Percentiles rank a stretch among this genome's conserved stretches.
phyloP scores from a whole-genome alignment of 768 basidiomycete species.

The Cystobasidium tubakii region DNA sequence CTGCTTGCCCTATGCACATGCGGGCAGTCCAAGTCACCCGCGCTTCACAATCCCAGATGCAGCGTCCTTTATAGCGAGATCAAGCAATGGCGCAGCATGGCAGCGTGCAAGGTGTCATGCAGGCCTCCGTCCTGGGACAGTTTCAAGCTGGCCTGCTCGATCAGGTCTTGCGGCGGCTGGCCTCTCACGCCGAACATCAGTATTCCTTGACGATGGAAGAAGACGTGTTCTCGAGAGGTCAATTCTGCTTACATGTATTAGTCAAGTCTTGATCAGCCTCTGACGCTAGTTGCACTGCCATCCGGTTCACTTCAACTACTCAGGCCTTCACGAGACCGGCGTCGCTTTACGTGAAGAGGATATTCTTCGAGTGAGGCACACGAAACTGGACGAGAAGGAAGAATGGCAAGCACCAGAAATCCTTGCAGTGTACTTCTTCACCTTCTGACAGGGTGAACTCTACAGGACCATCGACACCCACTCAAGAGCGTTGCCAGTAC shows the following conservation, averaged over 20 bases:
- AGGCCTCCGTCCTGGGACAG: constrained; percentile 24
- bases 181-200: constrained; percentile 12
- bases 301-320: no score
- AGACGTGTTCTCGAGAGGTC: constrained; percentile 16
- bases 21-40: background rate
- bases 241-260: no score
- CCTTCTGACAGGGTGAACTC: no score
- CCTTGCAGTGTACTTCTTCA: no score
- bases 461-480: constrained; percentile 7
- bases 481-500: background rate
- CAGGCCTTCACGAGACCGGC: constrained; percentile 2
- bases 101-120: constrained; percentile 20
- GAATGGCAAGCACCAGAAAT: background rate
- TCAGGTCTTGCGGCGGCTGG: constrained; percentile 15
- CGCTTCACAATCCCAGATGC: background rate
- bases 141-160: constrained; percentile 14
- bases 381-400: constrained; percentile 1
- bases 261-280: no score
- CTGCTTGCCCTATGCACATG: background rate
- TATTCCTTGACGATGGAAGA: background rate
- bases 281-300: background rate
- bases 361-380: background rate
- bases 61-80: background rate
- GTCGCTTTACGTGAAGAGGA: constrained; percentile 14
- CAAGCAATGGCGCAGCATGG: constrained; percentile 3